These are phyloP conservation scores for Cadophora sp. DNA, from an alignment of 2,329 filamentous ascomycete species.

Conservation along the genomic window DNA sequence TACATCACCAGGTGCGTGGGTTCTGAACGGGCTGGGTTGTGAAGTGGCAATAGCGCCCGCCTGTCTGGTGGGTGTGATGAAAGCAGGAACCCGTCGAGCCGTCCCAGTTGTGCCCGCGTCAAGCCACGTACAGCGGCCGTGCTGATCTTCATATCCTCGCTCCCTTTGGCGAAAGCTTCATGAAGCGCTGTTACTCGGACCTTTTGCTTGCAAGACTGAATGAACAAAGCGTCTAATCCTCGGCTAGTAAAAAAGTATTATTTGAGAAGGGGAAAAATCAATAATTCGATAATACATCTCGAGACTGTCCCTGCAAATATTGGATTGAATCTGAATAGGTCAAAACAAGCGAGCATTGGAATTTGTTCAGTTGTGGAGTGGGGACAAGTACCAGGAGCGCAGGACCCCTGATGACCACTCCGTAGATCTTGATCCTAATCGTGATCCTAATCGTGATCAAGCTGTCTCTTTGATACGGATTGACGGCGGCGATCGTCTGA, in stretches of 20 bases:
- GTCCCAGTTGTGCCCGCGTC: too few relatives aligned
- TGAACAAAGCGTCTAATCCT: too few relatives aligned
- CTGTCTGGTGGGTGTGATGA: too few relatives aligned
- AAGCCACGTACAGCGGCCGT: neutral
- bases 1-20: neutral
- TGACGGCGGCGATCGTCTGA: conserved; percentile 2
- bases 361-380: neutral
- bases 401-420: conserved; percentile 5
- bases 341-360: neutral
- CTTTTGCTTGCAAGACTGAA: too few relatives aligned
- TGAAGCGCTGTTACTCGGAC: too few relatives aligned
- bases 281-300: too few relatives aligned
- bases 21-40: neutral
- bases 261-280: too few relatives aligned
- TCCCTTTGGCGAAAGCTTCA: neutral
- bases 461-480: neutral
- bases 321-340: neutral
- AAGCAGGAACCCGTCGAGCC: neutral
- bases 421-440: neutral
- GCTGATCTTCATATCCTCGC: neutral
- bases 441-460: neutral
- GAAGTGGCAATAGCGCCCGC: too few relatives aligned
- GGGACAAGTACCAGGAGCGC: too few relatives aligned
- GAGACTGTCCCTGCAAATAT: too few relatives aligned
- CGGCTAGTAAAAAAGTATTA: too few relatives aligned